These are phyloP conservation scores for Filobasidium floriforme DNA, from an alignment of 768 basidiomycete species.

Conservation along the genomic window DNA sequence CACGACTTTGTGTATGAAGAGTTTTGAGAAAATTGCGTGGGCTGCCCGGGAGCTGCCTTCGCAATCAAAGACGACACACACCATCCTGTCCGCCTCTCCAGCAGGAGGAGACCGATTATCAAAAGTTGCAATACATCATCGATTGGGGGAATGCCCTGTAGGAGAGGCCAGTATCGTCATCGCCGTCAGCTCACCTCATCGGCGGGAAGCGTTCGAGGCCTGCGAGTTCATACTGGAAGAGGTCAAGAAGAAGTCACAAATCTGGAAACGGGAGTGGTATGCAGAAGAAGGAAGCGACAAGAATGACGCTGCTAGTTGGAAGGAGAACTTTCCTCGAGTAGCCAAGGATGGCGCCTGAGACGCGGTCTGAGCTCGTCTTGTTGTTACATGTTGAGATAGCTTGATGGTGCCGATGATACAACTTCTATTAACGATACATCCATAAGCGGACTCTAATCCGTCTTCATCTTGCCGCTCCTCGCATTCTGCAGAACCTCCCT, in stretches of 20 bases:
- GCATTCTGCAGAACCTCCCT: slow-evolving; percentile 57
- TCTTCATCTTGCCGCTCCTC: slow-evolving; percentile 18
- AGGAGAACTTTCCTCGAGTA: slow-evolving; percentile 50
- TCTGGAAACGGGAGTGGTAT: slow-evolving; percentile 89
- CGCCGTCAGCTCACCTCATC: slow-evolving; percentile 73
- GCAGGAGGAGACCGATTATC: slow-evolving; percentile 45
- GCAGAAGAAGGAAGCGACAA: slow-evolving; percentile 51
- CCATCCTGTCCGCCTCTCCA: slow-evolving; percentile 22
- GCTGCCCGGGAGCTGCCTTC: slow-evolving; percentile 42
- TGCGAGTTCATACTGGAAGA: slow-evolving; percentile 79
- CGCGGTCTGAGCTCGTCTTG: neutral
- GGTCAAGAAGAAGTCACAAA: slow-evolving; percentile 72
- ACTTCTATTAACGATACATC: neutral
- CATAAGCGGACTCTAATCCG: neutral
- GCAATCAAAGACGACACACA: slow-evolving; percentile 26
- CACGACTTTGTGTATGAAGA: slow-evolving; percentile 69
- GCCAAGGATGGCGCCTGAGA: neutral
- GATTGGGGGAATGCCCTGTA: slow-evolving; percentile 67
- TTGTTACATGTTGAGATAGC: too few species aligned
- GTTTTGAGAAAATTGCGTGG: slow-evolving; percentile 58
- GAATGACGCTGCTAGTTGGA: slow-evolving; percentile 59
- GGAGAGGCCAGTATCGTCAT: slow-evolving; percentile 77
- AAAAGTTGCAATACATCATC: slow-evolving; percentile 63
- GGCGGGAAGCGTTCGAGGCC: slow-evolving; percentile 68
- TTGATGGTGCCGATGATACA: neutral